These are phyloP conservation scores for Chrysophaeum taylorii DNA, from an alignment of 352 stramenopile species.

Conservation along the genomic window DNA sequence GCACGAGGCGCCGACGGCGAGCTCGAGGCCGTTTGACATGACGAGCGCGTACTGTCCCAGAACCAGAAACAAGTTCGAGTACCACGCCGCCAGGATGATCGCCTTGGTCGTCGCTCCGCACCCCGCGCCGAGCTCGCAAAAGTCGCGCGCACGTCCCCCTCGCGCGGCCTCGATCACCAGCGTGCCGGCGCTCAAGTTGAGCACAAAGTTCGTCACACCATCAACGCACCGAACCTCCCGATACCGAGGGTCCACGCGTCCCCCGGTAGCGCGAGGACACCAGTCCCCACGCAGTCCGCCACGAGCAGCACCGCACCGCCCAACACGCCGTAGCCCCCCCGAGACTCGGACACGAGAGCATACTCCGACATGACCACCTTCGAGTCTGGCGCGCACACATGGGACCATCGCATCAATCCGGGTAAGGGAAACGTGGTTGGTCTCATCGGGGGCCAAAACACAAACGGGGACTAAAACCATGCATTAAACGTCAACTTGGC, in stretches of 20 bases:
- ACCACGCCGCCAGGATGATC: constrained; percentile 39
- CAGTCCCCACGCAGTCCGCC: constrained; percentile 1
- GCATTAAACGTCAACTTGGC: too few species aligned
- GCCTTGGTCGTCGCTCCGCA: not conserved
- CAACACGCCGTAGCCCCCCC: not conserved
- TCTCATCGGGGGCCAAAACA: too few species aligned
- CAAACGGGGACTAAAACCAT: too few species aligned
- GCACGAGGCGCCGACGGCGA: not conserved
- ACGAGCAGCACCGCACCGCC: not conserved
- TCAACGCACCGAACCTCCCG: not conserved
- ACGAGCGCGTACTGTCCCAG: constrained; percentile 46
- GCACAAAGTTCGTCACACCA: too few species aligned
- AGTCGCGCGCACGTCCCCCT: too few species aligned
- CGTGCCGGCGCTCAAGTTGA: too few species aligned
- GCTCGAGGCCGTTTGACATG: constrained; percentile 41
- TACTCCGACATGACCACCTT: too few species aligned
- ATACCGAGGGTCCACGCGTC: not conserved
- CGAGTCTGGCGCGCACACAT: too few species aligned
- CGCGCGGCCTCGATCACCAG: too few species aligned
- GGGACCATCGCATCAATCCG: too few species aligned
- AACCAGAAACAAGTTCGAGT: constrained; percentile 48
- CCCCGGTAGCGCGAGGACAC: not conserved
- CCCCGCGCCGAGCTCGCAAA: not conserved
- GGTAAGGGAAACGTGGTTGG: too few species aligned
- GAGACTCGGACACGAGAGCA: too few species aligned